Evolutionary conservation across 78 protist species (phyloP).

Genomic region (Salpingoeca rosetta): DNA sequence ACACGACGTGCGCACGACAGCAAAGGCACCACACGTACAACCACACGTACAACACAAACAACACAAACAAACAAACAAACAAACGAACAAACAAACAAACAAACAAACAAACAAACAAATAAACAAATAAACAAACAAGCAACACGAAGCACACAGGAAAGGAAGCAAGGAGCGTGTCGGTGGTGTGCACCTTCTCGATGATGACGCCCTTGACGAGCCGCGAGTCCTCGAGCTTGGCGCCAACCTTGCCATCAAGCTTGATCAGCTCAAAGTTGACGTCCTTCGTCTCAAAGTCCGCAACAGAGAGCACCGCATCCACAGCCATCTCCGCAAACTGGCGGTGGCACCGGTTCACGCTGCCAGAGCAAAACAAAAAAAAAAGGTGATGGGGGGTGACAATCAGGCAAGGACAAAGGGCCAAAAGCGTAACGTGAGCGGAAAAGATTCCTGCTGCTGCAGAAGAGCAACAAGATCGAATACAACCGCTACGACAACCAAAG

Average conservation of each 20-base stretch:
- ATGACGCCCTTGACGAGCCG: conserved; percentile 91
- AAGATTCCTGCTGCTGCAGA: neutral
- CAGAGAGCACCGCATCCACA: conserved; percentile 94
- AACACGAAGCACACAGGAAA: too few species aligned
- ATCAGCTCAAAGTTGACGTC: conserved; percentile 98
- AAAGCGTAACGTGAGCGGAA: neutral
- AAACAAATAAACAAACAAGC: too few species aligned
- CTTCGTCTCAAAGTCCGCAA: conserved; percentile 88
- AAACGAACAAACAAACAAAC: too few species aligned
- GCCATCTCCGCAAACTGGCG: conserved; percentile 87
- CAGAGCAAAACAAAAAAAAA: neutral
- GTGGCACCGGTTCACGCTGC: conserved; percentile 70
- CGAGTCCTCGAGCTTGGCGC: conserved; percentile 96
- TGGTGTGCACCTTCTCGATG: conserved; percentile 95
- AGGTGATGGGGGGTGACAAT: too few species aligned
- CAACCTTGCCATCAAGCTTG: conserved; percentile 85
- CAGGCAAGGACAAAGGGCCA: neutral
- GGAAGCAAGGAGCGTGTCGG: too few species aligned
- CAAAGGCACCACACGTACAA: too few species aligned
- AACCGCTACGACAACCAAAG: too few species aligned
- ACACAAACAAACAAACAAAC: too few species aligned
- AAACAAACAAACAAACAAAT: too few species aligned
- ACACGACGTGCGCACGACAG: too few species aligned
- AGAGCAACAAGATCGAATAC: neutral
- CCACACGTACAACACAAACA: too few species aligned